These are phyloP conservation scores for Euclidium syriacum DNA, from an alignment of 345 rosid genomes.

Conservation along the genomic window DNA sequence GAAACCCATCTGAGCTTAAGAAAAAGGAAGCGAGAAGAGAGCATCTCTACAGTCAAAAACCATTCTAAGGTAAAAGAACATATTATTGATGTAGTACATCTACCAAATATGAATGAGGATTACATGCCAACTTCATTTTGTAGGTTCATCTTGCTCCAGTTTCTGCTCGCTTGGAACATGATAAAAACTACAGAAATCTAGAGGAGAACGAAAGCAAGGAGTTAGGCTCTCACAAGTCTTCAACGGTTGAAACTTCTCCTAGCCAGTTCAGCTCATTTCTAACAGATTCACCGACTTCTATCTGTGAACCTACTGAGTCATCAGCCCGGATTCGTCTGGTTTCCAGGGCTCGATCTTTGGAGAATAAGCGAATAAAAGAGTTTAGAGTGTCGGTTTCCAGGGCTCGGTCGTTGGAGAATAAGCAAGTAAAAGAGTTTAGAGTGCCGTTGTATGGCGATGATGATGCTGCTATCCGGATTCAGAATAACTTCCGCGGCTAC, in stretches of 20 bases:
- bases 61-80: not conserved
- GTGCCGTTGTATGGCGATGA: too few relatives aligned
- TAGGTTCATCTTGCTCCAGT: conserved; percentile 7
- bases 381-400: too few relatives aligned
- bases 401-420: conserved; percentile 62
- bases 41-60: not conserved
- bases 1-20: not conserved
- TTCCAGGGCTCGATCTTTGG: conserved; percentile 63
- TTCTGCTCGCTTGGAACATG: too few relatives aligned
- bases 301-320: conserved; percentile 62
- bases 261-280: conserved; percentile 35
- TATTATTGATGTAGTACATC: not conserved
- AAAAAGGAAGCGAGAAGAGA: conserved; percentile 1
- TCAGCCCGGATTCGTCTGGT: conserved; percentile 67
- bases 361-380: conserved; percentile 52
- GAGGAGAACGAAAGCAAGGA: not conserved
- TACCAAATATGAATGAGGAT: not conserved
- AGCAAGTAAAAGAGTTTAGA: conserved; percentile 46
- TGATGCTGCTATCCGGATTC: conserved; percentile 61
- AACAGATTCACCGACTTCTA: conserved; percentile 56
- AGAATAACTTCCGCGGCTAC: conserved; percentile 62
- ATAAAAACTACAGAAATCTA: not conserved
- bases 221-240: not conserved
- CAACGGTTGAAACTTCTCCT: not conserved
- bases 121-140: not conserved